Base-by-base conservation (phyloP, 768 basidiomycete genomes). In the Mycena maculata region DNA sequence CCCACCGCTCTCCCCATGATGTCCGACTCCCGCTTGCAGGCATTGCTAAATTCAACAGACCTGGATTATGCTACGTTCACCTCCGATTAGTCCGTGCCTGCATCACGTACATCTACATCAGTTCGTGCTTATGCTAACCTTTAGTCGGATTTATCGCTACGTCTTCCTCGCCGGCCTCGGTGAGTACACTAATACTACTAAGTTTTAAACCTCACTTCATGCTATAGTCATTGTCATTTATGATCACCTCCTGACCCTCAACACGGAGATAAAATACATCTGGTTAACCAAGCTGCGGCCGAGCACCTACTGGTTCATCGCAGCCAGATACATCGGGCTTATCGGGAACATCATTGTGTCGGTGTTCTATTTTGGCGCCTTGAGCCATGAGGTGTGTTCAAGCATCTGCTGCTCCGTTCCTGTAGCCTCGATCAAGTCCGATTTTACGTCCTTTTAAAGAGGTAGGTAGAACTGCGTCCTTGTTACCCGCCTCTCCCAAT, bases 271-370 rank as follows among this genome's bases (percentile, higher is more conserved):
- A 7, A 56, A 63, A 49, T 63, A 55, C 54, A 63, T 63, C 50
- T 56, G 62, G 62, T 63, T 38, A 38, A 22, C 62, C 53, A 56
- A 56, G 54, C 53, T 63, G 45, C 62, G 62, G 62, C 53, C 62
- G 27, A 36, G 62, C 36, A 63, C 62, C 45, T 63, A 54, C 62
- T 63, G 44, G 62, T 56, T 63, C 54, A 53, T 63, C 54, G 62
- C 54, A 27, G 50, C 27, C 45, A 48, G 62, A 56, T 63, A 63
- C 54, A 36, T 63, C 33, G 62, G 54, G 45, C 62, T 63, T 15
- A 31, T 54, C 52, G 52, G 48, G 52, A 56, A 63, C 54, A 63
- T 48, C 62, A 18, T 36, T 48, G 39, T 49, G 30, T 63, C 54
- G 45, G 54, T 39, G 44, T 63, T 45, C 47, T 47, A 63, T 49